These are phyloP conservation scores for Termitomyces sp. DNA, from an alignment of 768 basidiomycete species.

Conservation along the genomic window DNA sequence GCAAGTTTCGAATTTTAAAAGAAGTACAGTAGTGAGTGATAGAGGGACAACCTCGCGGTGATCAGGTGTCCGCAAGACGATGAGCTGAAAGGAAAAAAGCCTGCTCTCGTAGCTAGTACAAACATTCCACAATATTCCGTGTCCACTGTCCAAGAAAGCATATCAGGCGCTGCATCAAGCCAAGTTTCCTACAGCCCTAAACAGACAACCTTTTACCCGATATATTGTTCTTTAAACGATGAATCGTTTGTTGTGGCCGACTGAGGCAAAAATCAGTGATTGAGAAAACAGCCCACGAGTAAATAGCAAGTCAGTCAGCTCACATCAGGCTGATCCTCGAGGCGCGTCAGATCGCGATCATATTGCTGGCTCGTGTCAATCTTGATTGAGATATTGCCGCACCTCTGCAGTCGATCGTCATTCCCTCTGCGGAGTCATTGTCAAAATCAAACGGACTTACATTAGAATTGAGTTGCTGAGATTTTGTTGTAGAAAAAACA, in stretches of 20 bases:
- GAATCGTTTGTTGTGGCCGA: conserved; percentile 16
- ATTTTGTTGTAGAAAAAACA: conserved; percentile 12
- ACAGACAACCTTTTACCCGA: not conserved
- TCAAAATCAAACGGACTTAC: conserved; percentile 15
- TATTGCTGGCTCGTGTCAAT: conserved; percentile 60
- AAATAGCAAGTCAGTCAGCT: not conserved
- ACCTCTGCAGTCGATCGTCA: conserved; percentile 25
- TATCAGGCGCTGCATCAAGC: not conserved
- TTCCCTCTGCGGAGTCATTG: not conserved
- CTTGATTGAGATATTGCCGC: conserved; percentile 59
- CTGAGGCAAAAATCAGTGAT: conserved; percentile 1
- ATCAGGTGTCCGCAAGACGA: conserved; percentile 4
- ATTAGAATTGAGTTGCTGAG: conserved; percentile 28
- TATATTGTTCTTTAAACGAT: conserved; percentile 12
- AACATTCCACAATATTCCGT: conserved; percentile 6
- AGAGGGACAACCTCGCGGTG: not conserved
- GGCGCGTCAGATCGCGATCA: conserved; percentile 29
- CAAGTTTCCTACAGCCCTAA: not conserved
- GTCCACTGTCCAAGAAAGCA: conserved; percentile 7
- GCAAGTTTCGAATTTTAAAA: conserved; percentile 7
- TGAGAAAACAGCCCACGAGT: not conserved
- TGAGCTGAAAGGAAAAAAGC: not conserved
- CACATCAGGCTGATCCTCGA: conserved; percentile 17
- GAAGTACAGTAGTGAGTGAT: conserved; percentile 5
- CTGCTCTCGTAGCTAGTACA: conserved; percentile 5